Evolutionary conservation across 768 basidiomycete genomes (phyloP).

Genomic region (Xerocomellus dryophilus): DNA sequence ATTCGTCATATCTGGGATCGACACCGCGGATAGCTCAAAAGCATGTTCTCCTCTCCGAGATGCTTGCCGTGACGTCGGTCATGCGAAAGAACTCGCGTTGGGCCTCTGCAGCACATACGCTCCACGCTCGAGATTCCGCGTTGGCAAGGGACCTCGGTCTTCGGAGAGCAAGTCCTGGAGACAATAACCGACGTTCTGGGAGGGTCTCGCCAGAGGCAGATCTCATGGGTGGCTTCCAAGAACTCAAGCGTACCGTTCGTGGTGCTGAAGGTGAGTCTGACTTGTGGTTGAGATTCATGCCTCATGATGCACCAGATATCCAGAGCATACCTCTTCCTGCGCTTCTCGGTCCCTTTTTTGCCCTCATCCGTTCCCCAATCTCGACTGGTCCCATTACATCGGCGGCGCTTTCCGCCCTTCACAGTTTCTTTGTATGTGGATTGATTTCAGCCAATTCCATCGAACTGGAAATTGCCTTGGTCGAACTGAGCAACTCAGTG

Average conservation of each 20-base stretch:
- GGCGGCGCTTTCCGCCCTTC: constrained; percentile 83
- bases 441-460: constrained; percentile 59
- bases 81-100: constrained; percentile 99
- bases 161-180: constrained; percentile 53
- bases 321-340: constrained; percentile 52
- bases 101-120: constrained; percentile 71
- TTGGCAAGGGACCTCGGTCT: constrained; percentile 75
- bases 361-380: constrained; percentile 87
- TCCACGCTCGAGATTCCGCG: constrained; percentile 59
- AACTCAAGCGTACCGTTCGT: constrained; percentile 71
- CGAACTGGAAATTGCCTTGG: constrained; percentile 62
- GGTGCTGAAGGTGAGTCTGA: constrained; percentile 57
- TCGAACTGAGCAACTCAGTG: constrained; percentile 82
- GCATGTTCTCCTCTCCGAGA: constrained; percentile 86
- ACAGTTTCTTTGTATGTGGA: constrained; percentile 80
- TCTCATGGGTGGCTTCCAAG: constrained; percentile 87
- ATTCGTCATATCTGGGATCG: constrained; percentile 9
- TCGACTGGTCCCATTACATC: constrained; percentile 98
- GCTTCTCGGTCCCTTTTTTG: constrained; percentile 84
- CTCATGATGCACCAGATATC: constrained; percentile 51
- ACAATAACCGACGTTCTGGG: constrained; percentile 41
- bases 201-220: constrained; percentile 70
- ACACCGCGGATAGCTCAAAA: constrained; percentile 47
- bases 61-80: constrained; percentile 83
- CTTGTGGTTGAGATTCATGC: constrained; percentile 2